Conservation (phyloP, 768 basidiomycete species). For the Auriscalpium orientale region DNA sequence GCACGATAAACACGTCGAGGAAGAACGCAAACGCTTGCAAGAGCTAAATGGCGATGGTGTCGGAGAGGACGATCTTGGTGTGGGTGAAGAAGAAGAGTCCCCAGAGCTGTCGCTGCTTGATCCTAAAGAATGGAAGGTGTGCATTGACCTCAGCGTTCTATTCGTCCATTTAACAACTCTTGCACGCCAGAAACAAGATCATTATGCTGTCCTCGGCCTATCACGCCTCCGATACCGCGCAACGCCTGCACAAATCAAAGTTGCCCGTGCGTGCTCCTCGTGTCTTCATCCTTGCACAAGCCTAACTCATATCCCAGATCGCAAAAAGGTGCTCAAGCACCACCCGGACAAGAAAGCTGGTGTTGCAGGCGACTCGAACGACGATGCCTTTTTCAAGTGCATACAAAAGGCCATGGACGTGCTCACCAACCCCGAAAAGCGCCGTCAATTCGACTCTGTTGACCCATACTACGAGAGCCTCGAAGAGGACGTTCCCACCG, state of each 20-base stretch:
- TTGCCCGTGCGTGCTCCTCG: slow-evolving; percentile 67
- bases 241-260: slow-evolving; percentile 86
- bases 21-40: slow-evolving; percentile 43
- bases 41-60: slow-evolving; percentile 41
- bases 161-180: not conserved
- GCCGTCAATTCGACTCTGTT: slow-evolving; percentile 94
- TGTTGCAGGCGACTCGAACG: slow-evolving; percentile 73
- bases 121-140: slow-evolving; percentile 97
- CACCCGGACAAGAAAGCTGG: slow-evolving; percentile 93
- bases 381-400: slow-evolving; percentile 99
- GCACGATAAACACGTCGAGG: slow-evolving; percentile 61
- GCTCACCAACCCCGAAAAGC: slow-evolving; percentile 76
- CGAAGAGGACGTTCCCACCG: slow-evolving; percentile 72
- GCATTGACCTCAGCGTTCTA: not conserved
- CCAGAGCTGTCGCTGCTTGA: slow-evolving; percentile 66
- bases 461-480: slow-evolving; percentile 70
- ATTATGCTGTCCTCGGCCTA: slow-evolving; percentile 94
- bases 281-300: slow-evolving; percentile 1
- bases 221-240: slow-evolving; percentile 85
- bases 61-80: slow-evolving; percentile 78
- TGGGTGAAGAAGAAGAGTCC: slow-evolving; percentile 85
- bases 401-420: slow-evolving; percentile 98
- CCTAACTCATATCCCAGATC: slow-evolving; percentile 46
- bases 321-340: slow-evolving; percentile 95
- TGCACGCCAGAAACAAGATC: slow-evolving; percentile 84